These are phyloP conservation scores for Aspergillus sp. DNA, from an alignment of 2,329 filamentous ascomycete genomes.

Conservation along the genomic window DNA sequence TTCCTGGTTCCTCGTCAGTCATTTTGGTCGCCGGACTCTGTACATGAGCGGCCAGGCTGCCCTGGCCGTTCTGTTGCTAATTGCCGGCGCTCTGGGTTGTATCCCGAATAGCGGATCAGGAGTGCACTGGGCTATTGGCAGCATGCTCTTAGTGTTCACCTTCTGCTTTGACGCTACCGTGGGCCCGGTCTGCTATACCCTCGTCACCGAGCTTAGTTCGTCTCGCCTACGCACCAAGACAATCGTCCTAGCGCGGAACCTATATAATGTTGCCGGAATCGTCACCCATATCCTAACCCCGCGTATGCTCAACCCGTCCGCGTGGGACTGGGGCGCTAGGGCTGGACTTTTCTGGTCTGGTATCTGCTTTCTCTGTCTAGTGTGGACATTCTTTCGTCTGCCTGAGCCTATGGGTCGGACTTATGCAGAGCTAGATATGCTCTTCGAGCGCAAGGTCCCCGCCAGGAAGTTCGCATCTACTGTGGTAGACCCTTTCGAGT, in stretches of 20 bases:
- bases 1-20: constrained; percentile 45
- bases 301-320: constrained; percentile 27
- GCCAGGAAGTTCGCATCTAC: constrained; percentile 27
- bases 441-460: constrained; percentile 35
- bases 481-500: too few relatives aligned
- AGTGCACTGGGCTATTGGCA: constrained; percentile 30
- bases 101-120: constrained; percentile 5
- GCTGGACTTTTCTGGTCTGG: constrained; percentile 38
- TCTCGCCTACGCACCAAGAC: constrained; percentile 53
- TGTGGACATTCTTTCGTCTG: constrained; percentile 38
- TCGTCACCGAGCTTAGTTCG: constrained; percentile 52
- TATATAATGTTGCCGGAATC: constrained; percentile 49
- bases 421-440: constrained; percentile 38
- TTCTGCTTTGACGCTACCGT: constrained; percentile 53
- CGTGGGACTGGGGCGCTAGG: constrained; percentile 37
- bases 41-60: constrained; percentile 31
- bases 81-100: constrained; percentile 25
- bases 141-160: constrained; percentile 50
- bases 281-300: constrained; percentile 37
- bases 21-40: constrained; percentile 34
- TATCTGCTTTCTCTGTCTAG: constrained; percentile 26
- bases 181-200: constrained; percentile 51
- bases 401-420: constrained; percentile 38
- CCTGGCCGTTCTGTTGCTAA: constrained; percentile 23
- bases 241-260: constrained; percentile 48